These are phyloP conservation scores for Saccharomyces hybrid DNA, from an alignment of 1,139 yeast genomes.

Conservation along the genomic window DNA sequence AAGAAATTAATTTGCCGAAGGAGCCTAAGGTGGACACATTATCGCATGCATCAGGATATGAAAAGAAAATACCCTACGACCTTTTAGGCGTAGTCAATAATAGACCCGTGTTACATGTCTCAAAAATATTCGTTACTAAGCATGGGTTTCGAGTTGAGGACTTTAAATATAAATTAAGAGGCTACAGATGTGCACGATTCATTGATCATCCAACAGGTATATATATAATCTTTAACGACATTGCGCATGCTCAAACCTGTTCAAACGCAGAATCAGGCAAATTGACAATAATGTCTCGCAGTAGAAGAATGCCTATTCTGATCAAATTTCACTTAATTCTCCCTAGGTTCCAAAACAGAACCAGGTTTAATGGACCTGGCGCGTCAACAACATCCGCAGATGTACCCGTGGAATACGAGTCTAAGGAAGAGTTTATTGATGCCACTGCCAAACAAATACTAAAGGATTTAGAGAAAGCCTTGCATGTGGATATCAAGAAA, in stretches of 20 bases:
- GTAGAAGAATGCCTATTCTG: slow-evolving; percentile 21
- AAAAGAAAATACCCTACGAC: slow-evolving; percentile 39
- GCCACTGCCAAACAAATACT: slow-evolving; percentile 55
- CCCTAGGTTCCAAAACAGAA: slow-evolving; percentile 6
- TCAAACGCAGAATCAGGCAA: slow-evolving; percentile 61
- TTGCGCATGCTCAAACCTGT: slow-evolving; percentile 59
- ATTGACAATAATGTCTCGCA: slow-evolving; percentile 22
- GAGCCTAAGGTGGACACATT: neutral
- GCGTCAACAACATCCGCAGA: neutral
- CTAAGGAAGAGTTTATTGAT: slow-evolving; percentile 34
- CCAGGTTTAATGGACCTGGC: neutral
- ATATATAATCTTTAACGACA: slow-evolving; percentile 59
- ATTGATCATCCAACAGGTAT: slow-evolving; percentile 59
- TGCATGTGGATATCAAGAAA: slow-evolving; percentile 68
- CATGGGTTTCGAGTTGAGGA: slow-evolving; percentile 27
- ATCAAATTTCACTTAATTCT: slow-evolving; percentile 23
- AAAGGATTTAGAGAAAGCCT: slow-evolving; percentile 55
- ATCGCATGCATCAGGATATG: slow-evolving; percentile 5
- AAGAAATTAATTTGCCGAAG: neutral
- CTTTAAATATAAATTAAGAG: slow-evolving; percentile 26
- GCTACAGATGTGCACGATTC: slow-evolving; percentile 59
- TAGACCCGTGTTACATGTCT: slow-evolving; percentile 47
- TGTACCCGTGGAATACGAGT: slow-evolving; percentile 11
- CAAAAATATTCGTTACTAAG: slow-evolving; percentile 25
- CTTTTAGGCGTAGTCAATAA: slow-evolving; percentile 42